Evolutionary conservation across 805 yeast genomes (phyloP).

Genomic region (Metschnikowia dekortorum): DNA sequence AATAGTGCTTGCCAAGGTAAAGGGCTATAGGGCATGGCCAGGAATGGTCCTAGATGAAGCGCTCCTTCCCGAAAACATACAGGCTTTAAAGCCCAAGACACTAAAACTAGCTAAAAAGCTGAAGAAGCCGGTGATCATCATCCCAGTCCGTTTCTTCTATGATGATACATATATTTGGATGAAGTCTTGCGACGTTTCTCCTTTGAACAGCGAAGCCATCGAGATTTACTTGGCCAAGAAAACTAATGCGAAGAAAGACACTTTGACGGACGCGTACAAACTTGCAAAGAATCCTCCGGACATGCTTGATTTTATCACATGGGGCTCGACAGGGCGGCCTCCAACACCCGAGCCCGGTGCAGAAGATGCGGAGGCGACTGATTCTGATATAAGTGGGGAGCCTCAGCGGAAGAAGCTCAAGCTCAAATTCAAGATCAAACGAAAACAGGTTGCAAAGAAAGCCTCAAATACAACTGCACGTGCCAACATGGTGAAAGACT

Average conservation of each 20-base stretch:
- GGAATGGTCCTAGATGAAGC: conserved; percentile 68
- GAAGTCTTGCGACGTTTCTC: conserved; percentile 45
- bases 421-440: conserved; percentile 14
- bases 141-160: conserved; percentile 63
- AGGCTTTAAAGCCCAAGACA: conserved; percentile 46
- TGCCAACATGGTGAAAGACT: neutral
- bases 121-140: conserved; percentile 12
- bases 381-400: conserved; percentile 35
- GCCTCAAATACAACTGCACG: neutral
- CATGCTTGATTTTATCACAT: conserved; percentile 36
- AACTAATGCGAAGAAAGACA: conserved; percentile 34
- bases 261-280: conserved; percentile 48
- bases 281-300: conserved; percentile 47
- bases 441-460: conserved; percentile 10
- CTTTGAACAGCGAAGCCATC: conserved; percentile 41
- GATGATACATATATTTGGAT: conserved; percentile 76
- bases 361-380: conserved; percentile 26
- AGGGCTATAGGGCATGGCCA: conserved; percentile 91
- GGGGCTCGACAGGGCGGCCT: conserved; percentile 44
- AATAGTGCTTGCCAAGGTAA: conserved; percentile 66
- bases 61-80: conserved; percentile 55
- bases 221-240: conserved; percentile 29
- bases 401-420: conserved; percentile 20
- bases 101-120: conserved; percentile 21
- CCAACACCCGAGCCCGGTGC: conserved; percentile 27